Conservation (phyloP, 1,284 basidiomycete genomes). For the Psilocybe mexicana region DNA sequence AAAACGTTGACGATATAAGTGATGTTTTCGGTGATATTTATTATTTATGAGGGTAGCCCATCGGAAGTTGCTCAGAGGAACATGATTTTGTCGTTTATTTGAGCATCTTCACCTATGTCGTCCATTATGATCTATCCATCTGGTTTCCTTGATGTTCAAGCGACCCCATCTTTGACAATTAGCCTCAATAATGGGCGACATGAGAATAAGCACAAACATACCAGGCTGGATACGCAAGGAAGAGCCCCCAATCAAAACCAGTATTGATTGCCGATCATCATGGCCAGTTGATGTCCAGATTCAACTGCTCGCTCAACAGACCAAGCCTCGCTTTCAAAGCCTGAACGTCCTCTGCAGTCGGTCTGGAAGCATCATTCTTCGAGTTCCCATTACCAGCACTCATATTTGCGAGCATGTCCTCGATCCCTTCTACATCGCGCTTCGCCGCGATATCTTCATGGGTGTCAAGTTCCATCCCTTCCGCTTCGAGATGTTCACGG, state of each 20-base stretch:
- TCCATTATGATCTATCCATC: too few species aligned
- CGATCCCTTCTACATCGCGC: slow-evolving; percentile 51
- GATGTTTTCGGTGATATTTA: too few species aligned
- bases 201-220: too few species aligned
- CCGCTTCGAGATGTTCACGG: slow-evolving; percentile 53
- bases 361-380: slow-evolving; percentile 24
- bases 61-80: too few species aligned
- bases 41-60: too few species aligned
- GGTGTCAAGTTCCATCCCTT: slow-evolving; percentile 35
- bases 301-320: slow-evolving; percentile 33
- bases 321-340: slow-evolving; percentile 42
- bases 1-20: too few species aligned
- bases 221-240: too few species aligned
- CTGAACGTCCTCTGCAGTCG: slow-evolving; percentile 45
- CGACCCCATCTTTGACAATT: too few species aligned
- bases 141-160: too few species aligned
- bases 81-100: too few species aligned
- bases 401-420: slow-evolving; percentile 54
- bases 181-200: too few species aligned
- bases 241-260: not conserved
- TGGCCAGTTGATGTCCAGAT: slow-evolving; percentile 30
- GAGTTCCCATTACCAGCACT: slow-evolving; percentile 32
- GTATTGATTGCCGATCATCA: not conserved
- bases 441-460: slow-evolving; percentile 48
- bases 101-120: too few species aligned